These are phyloP conservation scores for Taiozyma sp. DNA, from an alignment of 1,139 yeast species.

Conservation along the genomic window DNA sequence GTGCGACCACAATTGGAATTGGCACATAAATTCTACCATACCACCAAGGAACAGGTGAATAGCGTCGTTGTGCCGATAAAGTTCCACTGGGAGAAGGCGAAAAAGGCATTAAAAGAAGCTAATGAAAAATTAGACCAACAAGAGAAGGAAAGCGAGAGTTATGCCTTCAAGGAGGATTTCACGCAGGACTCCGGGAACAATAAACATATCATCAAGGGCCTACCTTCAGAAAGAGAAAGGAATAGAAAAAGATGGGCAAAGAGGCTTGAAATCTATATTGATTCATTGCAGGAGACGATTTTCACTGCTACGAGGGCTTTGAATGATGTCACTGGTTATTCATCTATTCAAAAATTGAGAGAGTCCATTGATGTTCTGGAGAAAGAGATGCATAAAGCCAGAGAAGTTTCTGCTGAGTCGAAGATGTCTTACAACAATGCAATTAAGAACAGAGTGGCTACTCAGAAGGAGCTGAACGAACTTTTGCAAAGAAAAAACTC, in stretches of 20 bases:
- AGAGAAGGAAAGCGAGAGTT: conserved; percentile 26
- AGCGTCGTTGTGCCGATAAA: conserved; percentile 12
- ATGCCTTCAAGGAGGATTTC: conserved; percentile 29
- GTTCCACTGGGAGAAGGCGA: conserved; percentile 27
- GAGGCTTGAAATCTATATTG: conserved; percentile 48
- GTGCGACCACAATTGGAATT: conserved; percentile 18
- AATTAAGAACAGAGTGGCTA: conserved; percentile 55
- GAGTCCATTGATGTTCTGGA: conserved; percentile 49
- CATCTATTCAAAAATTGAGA: conserved; percentile 71
- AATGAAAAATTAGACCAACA: conserved; percentile 30
- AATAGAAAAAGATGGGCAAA: conserved; percentile 46
- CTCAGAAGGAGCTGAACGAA: conserved; percentile 87
- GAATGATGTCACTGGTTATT: conserved; percentile 91
- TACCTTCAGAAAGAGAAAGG: conserved; percentile 40
- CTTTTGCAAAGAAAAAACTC: conserved; percentile 76
- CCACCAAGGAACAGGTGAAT: conserved; percentile 10
- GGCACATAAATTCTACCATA: conserved; percentile 13
- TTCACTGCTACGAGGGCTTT: conserved; percentile 68
- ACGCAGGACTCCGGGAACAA: conserved; percentile 17
- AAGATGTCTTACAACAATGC: conserved; percentile 58
- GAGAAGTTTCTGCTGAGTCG: conserved; percentile 41
- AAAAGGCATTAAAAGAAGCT: conserved; percentile 29
- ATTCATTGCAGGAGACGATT: conserved; percentile 58
- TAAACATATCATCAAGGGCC: conserved; percentile 22
- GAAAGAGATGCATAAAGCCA: conserved; percentile 41